Conservation (phyloP, 2,329 filamentous ascomycete species). For the Diaporthe sp. region DNA sequence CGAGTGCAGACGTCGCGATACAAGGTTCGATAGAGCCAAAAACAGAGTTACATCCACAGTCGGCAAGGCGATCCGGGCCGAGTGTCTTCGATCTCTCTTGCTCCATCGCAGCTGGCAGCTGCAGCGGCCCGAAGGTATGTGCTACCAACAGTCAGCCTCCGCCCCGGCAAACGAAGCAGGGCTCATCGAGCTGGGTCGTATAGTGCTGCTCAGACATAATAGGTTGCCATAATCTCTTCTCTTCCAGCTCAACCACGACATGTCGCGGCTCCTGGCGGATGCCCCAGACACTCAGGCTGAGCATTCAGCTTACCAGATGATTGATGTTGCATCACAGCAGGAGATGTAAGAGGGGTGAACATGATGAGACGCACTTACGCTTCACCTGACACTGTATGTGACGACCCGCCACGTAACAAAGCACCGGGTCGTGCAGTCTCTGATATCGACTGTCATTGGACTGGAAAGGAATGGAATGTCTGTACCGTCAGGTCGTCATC, state of each 20-base stretch:
- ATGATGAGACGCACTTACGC: slow-evolving; percentile 36
- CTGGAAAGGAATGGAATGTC: slow-evolving; percentile 22
- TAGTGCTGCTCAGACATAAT: slow-evolving; percentile 31
- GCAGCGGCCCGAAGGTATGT: not conserved
- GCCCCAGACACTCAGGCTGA: slow-evolving; percentile 35
- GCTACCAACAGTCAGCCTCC: slow-evolving; percentile 36
- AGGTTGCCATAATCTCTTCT: slow-evolving; percentile 34
- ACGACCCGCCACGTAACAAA: not conserved
- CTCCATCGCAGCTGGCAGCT: not conserved
- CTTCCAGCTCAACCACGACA: slow-evolving; percentile 42
- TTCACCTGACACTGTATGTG: not conserved
- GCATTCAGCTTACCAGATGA: slow-evolving; percentile 43
- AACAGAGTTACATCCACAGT: slow-evolving; percentile 8
- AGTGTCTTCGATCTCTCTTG: not conserved
- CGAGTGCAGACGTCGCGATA: not conserved
- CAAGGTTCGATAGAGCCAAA: not conserved
- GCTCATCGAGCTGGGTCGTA: not conserved
- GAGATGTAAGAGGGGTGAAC: too few species aligned
- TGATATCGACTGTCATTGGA: not conserved
- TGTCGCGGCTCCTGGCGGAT: slow-evolving; percentile 3
- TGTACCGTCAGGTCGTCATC: slow-evolving; percentile 72
- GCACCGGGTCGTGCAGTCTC: not conserved
- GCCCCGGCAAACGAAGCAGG: slow-evolving; percentile 21
- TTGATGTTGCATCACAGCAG: slow-evolving; percentile 38
- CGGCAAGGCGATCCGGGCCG: slow-evolving; percentile 11